These are phyloP conservation scores for Trichoderma atroviride DNA, from an alignment of 2,329 filamentous ascomycete genomes.

Conservation along the genomic window DNA sequence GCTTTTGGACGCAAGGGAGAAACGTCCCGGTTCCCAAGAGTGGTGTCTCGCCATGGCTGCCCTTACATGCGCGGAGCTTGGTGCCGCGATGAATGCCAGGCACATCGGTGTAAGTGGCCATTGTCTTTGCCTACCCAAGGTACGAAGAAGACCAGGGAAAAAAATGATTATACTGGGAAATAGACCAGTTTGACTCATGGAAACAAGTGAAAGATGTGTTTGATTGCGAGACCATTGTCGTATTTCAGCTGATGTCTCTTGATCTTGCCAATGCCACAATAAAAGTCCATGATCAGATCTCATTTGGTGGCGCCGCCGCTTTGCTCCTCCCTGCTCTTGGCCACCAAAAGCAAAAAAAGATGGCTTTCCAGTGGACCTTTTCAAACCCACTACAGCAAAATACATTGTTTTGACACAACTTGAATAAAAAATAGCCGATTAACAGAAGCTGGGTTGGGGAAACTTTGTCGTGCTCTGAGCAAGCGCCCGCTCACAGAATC, in stretches of 20 bases:
- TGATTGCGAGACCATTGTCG: not conserved
- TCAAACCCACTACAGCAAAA: not conserved
- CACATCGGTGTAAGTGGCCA: not conserved
- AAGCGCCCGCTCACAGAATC: not conserved
- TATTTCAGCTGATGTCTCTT: not conserved
- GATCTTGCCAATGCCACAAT: not conserved
- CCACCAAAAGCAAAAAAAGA: conserved; percentile 1
- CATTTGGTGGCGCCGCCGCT: conserved; percentile 4
- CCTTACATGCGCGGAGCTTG: not conserved
- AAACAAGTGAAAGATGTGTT: not conserved
- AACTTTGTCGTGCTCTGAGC: not conserved
- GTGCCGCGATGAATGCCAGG: not conserved
- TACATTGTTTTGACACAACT: not conserved
- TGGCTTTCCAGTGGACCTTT: not conserved
- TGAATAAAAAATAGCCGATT: not conserved
- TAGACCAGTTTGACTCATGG: not conserved
- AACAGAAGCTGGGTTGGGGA: not conserved
- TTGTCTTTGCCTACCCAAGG: not conserved
- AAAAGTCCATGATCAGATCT: not conserved
- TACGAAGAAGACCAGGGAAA: not conserved
- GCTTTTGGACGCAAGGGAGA: not conserved
- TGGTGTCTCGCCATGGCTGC: not conserved
- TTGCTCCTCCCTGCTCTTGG: conserved; percentile 10
- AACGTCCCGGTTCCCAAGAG: not conserved
- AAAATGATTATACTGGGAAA: not conserved